Evolutionary conservation across 164 flowering plant genomes (phyloP), one percentile per base, ranked within the genome.

Genomic region (Kingdonia uniflora): DNA sequence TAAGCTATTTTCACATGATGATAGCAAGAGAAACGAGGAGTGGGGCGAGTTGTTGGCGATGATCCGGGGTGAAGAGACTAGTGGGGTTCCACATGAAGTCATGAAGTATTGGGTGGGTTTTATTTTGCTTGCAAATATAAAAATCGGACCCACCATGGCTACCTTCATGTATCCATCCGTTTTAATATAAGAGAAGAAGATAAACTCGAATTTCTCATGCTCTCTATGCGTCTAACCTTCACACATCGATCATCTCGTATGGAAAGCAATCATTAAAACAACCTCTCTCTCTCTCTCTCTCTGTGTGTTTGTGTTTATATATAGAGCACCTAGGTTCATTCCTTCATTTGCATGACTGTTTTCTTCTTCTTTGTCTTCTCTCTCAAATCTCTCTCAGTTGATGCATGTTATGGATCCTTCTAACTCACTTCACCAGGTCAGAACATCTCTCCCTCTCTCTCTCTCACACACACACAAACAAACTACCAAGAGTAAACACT

Each of bases 191-290:
- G 35, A 29, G 35, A 29, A 29, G 6, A 29, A 33, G 56, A 52
- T 54, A 16, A 42, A 54, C 68, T 65, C 58, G 71, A 70, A 63
- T 63, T 74, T 68, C 62, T 64, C 57, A 57, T 59, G 64, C 72
- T 69, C 67, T 70, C 74, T 71, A 72, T 76, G 78, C 76, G 74
- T 71, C 76, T 78, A 74, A 70, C 77, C 68, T 47, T 62, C 59
- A 65, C 61, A 58, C 63, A 63, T 63, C 67, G 51, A 64, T 65
- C 66, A 33, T 51, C 66, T 25, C 20, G 68, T 69, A 62, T 67
- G 70, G 57, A 52, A 61, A 52, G 65, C 24, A 60, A 65, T 57
- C 58, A 61, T 21, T 15, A 33, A n/a, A n/a, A n/a, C n/a, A n/a
- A 17, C 23, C 14, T 19, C 25, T 19, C 49, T 49, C 44, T 26